phyloP scores from a whole-genome alignment of 2,329 filamentous ascomycete species.

The Atkinsonella hypoxylon region DNA sequence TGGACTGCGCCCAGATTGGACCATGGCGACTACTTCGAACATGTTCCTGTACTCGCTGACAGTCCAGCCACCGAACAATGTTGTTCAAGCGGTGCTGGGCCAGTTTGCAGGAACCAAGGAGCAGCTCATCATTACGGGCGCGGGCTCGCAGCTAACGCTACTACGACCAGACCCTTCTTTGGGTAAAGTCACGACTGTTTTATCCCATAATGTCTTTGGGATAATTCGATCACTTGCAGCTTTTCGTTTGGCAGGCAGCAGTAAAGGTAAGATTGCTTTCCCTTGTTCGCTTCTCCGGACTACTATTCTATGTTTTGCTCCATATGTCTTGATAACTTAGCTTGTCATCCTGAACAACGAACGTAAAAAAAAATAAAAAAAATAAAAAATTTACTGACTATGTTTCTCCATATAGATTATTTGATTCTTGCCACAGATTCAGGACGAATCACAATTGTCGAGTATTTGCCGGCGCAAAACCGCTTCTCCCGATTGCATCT shows the following conservation, averaged over 20 bases:
- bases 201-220: constrained; percentile 91
- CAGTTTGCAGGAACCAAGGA: constrained; percentile 95
- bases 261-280: constrained; percentile 57
- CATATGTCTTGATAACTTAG: neutral
- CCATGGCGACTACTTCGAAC: constrained; percentile 93
- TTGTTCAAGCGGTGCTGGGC: constrained; percentile 83
- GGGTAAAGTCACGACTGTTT: constrained; percentile 73
- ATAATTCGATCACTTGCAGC: constrained; percentile 83
- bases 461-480: constrained; percentile 79
- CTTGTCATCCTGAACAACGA: too few relatives aligned
- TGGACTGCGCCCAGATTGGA: constrained; percentile 36
- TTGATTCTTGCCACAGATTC: constrained; percentile 94
- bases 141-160: constrained; percentile 79
- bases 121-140: constrained; percentile 92
- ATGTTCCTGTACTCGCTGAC: constrained; percentile 99
- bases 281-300: neutral
- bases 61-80: constrained; percentile 79
- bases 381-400: constrained; percentile 14
- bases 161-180: constrained; percentile 75
- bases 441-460: constrained; percentile 84
- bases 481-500: constrained; percentile 81
- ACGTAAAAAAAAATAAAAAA: neutral
- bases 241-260: constrained; percentile 86
- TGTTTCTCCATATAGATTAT: constrained; percentile 55
- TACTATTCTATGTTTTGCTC: neutral